A percentile compares a stretch with the other conserved stretches of the same genome.
phyloP scores from a whole-genome alignment of 352 stramenopile genomes.

The Phytophthora vignae region DNA sequence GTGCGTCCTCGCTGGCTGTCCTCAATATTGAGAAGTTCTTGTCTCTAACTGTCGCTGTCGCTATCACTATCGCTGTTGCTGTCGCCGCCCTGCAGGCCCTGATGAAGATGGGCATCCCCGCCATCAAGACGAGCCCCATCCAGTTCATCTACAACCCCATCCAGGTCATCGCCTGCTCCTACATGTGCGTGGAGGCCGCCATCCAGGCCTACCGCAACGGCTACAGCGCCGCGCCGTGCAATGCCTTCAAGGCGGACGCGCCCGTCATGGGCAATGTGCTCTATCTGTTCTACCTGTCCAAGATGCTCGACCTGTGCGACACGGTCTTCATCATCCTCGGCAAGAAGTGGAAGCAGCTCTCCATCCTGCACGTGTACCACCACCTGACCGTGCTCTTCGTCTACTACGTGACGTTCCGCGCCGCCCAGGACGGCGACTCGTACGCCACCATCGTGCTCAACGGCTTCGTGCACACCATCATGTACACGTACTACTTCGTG shows the following conservation, averaged over 20 bases:
- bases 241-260: constrained; percentile 83
- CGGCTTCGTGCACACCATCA: constrained; percentile 97
- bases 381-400: constrained; percentile 96
- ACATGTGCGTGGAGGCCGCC: constrained; percentile 94
- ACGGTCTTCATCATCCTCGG: constrained; percentile 97
- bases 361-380: constrained; percentile 98
- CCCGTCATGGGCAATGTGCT: constrained; percentile 92
- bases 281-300: constrained; percentile 97
- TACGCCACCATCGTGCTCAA: constrained; percentile 96
- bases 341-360: constrained; percentile 97
- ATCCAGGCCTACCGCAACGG: constrained; percentile 89
- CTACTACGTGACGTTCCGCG: constrained; percentile 95
- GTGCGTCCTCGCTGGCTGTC: constrained; percentile 20
- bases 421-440: constrained; percentile 95
- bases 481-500: constrained; percentile 99
- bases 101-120: constrained; percentile 61
- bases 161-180: constrained; percentile 94
- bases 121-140: constrained; percentile 66
- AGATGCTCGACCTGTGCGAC: constrained; percentile 92
- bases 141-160: constrained; percentile 96
- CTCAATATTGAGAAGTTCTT: too few species aligned
- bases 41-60: not conserved
- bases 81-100: constrained; percentile 27
- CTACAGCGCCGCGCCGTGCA: constrained; percentile 90
- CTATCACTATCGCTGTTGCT: constrained; percentile 7